Conservation (phyloP, 768 basidiomycete species). For the Wakefieldia striispora region DNA sequence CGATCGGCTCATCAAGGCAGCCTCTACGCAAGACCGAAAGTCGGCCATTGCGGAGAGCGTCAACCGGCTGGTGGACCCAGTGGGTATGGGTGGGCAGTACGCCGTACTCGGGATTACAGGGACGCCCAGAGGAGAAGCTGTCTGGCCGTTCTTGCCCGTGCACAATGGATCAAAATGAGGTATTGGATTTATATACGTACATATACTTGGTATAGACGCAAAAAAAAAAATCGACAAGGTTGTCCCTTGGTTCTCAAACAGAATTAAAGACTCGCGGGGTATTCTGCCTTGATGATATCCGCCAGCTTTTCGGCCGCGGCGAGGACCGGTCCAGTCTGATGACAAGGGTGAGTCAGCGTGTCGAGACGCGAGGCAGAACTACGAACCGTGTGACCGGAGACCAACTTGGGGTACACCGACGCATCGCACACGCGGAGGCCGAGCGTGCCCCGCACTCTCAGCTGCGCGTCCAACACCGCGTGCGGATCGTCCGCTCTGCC, state of each 20-base stretch:
- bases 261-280: background rate
- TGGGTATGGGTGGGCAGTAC: constrained; percentile 89
- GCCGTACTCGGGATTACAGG: constrained; percentile 62
- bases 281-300: constrained; percentile 31
- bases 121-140: constrained; percentile 7
- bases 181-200: too few species aligned
- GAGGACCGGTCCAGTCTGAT: constrained; percentile 28
- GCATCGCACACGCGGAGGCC: constrained; percentile 48
- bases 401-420: constrained; percentile 42
- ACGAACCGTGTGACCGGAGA: constrained; percentile 46
- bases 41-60: constrained; percentile 58
- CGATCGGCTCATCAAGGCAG: constrained; percentile 53
- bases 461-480: constrained; percentile 43
- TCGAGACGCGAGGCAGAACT: background rate
- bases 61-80: constrained; percentile 68
- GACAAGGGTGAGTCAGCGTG: background rate
- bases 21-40: constrained; percentile 47
- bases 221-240: too few species aligned
- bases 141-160: constrained; percentile 33
- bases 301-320: constrained; percentile 37
- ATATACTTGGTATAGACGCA: too few species aligned
- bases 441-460: constrained; percentile 42
- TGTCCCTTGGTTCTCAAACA: too few species aligned
- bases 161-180: too few species aligned
- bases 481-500: constrained; percentile 37